These are phyloP conservation scores for Coriaria nepalensis DNA, from an alignment of 306 rosid species.

Conservation along the genomic window DNA sequence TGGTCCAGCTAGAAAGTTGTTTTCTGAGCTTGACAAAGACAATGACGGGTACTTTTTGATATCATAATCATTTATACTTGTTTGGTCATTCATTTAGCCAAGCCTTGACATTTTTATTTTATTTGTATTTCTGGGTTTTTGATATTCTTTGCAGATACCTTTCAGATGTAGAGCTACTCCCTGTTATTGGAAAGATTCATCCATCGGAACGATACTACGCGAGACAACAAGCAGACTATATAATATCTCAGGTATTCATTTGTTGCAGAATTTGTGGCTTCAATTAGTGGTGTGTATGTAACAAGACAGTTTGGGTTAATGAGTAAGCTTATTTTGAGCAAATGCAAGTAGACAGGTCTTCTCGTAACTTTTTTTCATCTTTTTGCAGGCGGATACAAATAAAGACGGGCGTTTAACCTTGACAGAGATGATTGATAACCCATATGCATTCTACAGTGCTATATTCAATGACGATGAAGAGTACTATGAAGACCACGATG, in stretches of 20 bases:
- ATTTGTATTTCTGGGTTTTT: conserved; percentile 8
- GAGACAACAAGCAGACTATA: conserved; percentile 84
- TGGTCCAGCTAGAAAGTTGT: conserved; percentile 66
- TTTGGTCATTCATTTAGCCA: conserved; percentile 10
- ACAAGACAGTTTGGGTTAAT: no score
- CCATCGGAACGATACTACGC: conserved; percentile 95
- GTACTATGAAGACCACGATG: conserved; percentile 65
- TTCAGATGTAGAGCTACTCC: conserved; percentile 63
- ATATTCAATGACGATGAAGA: conserved; percentile 80
- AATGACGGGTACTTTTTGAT: conserved; percentile 57
- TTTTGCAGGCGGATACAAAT: conserved; percentile 73
- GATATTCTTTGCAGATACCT: conserved; percentile 37
- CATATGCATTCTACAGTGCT: conserved; percentile 88
- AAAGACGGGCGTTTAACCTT: conserved; percentile 77
- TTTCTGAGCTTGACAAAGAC: conserved; percentile 76
- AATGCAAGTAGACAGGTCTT: not conserved
- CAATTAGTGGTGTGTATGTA: no score
- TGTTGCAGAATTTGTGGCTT: not conserved
- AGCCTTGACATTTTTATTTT: conserved; percentile 12
- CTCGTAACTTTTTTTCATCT: conserved; percentile 4
- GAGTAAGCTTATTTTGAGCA: not conserved
- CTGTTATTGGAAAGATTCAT: conserved; percentile 82
- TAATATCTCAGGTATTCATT: conserved; percentile 65
- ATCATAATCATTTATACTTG: conserved; percentile 8
- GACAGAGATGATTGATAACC: conserved; percentile 89